phyloP scores from a whole-genome alignment of 192 early-diverging fungal genomes.

The Funneliformis geosporum region DNA sequence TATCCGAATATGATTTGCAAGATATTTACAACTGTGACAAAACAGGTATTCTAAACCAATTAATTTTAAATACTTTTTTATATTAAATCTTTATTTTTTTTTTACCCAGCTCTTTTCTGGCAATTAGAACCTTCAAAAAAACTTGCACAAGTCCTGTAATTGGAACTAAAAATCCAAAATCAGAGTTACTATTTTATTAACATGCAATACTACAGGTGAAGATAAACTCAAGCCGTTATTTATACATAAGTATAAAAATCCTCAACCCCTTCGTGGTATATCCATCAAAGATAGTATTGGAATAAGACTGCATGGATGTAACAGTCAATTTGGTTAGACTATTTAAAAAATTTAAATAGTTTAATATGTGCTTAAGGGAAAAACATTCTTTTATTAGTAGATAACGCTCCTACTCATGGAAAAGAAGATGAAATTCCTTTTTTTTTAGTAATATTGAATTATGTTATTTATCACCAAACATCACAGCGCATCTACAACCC shows the following conservation, averaged over 20 bases:
- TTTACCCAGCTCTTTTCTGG: neutral
- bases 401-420: too few relatives aligned
- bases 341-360: neutral
- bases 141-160: neutral
- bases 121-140: slow-evolving; percentile 2
- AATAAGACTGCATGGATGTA: slow-evolving; percentile 1
- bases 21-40: too few relatives aligned
- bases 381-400: too few relatives aligned
- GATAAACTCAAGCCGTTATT: neutral
- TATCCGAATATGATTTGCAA: too few relatives aligned
- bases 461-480: too few relatives aligned
- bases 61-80: too few relatives aligned
- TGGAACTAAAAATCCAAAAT: slow-evolving; percentile 6
- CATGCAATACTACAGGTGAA: neutral
- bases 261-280: neutral
- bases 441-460: too few relatives aligned
- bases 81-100: too few relatives aligned
- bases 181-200: neutral
- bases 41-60: too few relatives aligned
- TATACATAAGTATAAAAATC: slow-evolving; percentile 23
- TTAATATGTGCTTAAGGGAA: too few relatives aligned
- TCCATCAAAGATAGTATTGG: neutral
- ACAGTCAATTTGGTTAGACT: neutral
- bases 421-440: too few relatives aligned
- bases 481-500: too few relatives aligned